These are phyloP conservation scores for Cylindrotheca closterium DNA, from an alignment of 108 stramenopile species.

Conservation along the genomic window DNA sequence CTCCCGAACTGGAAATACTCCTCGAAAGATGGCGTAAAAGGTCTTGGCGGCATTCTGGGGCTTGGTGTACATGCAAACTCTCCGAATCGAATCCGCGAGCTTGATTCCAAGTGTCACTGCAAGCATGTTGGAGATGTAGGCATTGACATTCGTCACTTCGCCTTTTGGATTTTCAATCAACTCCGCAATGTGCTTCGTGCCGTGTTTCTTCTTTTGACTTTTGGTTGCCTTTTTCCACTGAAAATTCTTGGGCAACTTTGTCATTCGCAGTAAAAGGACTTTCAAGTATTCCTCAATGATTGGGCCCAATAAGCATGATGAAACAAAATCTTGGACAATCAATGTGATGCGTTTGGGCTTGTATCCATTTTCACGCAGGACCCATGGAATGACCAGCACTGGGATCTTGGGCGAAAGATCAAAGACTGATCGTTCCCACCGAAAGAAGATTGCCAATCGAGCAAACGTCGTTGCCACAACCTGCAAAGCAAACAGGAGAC, in stretches of 20 bases:
- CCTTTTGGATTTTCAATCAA: background rate
- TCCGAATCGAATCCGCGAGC: constrained; percentile 66
- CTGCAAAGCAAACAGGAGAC: constrained; percentile 61
- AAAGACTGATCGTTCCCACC: constrained; percentile 80
- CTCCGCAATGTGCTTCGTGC: constrained; percentile 30
- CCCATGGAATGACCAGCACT: constrained; percentile 74
- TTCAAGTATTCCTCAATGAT: constrained; percentile 88
- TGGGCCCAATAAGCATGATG: constrained; percentile 77
- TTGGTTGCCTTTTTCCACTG: constrained; percentile 5
- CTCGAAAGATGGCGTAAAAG: constrained; percentile 84
- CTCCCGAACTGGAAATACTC: constrained; percentile 93
- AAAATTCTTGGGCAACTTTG: constrained; percentile 11
- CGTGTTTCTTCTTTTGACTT: constrained; percentile 44
- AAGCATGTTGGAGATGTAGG: constrained; percentile 79
- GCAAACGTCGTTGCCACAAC: constrained; percentile 66
- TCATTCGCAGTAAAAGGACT: constrained; percentile 67
- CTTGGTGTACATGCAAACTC: constrained; percentile 89
- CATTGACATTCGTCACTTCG: constrained; percentile 75
- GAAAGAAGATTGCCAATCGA: constrained; percentile 64
- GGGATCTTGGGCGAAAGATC: constrained; percentile 36
- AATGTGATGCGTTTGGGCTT: constrained; percentile 81
- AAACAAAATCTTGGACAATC: constrained; percentile 79
- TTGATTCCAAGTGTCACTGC: constrained; percentile 81
- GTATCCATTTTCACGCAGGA: constrained; percentile 75
- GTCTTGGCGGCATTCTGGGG: constrained; percentile 51